Evolutionary conservation across 495 filamentous ascomycete species (phyloP).

Genomic region (Talaromyces stipitatus): DNA sequence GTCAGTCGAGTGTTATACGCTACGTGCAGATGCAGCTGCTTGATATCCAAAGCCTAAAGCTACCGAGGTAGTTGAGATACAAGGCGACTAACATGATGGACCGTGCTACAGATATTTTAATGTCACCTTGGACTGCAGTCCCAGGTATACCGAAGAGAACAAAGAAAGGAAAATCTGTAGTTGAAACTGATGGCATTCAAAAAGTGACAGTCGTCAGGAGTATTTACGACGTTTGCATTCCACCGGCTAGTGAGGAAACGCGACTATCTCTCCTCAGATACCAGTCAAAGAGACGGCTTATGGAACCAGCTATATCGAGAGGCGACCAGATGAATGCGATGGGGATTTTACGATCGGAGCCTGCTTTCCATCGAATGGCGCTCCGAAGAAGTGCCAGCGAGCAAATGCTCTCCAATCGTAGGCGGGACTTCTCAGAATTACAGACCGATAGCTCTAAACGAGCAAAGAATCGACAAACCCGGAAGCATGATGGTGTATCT

Average conservation of each 20-base stretch:
- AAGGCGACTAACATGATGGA: neutral
- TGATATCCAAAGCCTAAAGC: neutral
- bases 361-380: neutral
- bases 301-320: neutral
- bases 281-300: neutral
- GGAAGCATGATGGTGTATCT: neutral
- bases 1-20: neutral
- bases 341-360: neutral
- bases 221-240: neutral
- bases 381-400: neutral
- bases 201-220: neutral
- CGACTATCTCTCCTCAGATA: neutral
- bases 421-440: neutral
- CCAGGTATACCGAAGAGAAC: neutral
- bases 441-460: neutral
- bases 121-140: neutral
- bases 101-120: neutral
- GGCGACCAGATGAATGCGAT: neutral
- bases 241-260: neutral
- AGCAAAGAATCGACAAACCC: neutral
- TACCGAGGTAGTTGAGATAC: neutral
- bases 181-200: neutral
- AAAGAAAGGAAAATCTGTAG: neutral
- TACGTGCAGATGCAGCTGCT: neutral
- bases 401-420: neutral